Evolutionary conservation across 345 rosid genomes (phyloP).

Genomic region (Kandelia obovata): DNA sequence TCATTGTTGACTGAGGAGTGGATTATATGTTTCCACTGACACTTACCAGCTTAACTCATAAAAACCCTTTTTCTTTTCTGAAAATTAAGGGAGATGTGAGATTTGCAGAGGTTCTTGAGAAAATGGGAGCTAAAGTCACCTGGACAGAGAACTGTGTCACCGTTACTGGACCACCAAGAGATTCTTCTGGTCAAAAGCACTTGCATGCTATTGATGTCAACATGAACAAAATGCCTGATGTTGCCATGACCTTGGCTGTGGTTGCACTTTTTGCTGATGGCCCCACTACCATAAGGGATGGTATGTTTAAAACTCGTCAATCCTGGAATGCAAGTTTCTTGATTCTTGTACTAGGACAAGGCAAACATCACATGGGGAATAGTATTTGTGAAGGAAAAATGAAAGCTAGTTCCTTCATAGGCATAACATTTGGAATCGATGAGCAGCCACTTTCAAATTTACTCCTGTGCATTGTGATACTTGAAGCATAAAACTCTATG

Average conservation of each 20-base stretch:
- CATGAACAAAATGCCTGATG: conserved; percentile 99
- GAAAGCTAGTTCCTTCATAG: no score
- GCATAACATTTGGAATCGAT: no score
- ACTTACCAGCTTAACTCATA: background rate
- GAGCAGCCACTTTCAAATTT: no score
- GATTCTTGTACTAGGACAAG: no score
- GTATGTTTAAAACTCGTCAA: conserved; percentile 34
- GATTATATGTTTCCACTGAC: background rate
- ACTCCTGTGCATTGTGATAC: no score
- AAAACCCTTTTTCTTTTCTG: background rate
- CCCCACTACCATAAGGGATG: conserved; percentile 94
- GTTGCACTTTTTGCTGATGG: conserved; percentile 94
- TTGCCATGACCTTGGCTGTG: conserved; percentile 96
- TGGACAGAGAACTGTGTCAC: conserved; percentile 94
- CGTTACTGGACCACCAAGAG: conserved; percentile 79
- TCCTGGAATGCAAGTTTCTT: background rate
- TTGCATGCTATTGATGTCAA: conserved; percentile 74
- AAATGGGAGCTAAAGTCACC: conserved; percentile 91
- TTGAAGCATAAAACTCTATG: no score
- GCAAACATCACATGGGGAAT: no score
- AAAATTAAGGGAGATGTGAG: conserved; percentile 75
- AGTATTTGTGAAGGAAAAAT: no score
- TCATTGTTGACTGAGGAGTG: background rate
- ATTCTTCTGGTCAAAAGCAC: conserved; percentile 66
- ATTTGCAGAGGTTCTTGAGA: conserved; percentile 92